Evolutionary conservation across 1,284 basidiomycete species (phyloP), one percentile per base, ranked within the genome.

Genomic region (Xerocomus amazonicus): DNA sequence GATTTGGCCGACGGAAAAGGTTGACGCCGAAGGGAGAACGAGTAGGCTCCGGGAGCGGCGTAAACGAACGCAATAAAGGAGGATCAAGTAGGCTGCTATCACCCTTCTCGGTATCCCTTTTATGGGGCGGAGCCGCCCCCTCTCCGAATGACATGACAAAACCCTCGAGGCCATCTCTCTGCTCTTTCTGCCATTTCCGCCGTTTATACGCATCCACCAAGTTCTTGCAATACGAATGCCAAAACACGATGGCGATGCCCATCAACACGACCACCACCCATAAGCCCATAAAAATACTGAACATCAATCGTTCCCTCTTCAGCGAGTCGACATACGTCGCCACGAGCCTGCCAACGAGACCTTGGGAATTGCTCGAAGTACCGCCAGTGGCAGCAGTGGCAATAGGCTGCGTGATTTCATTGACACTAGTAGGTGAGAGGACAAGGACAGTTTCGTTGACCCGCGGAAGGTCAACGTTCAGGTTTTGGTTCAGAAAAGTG

Each of bases 401-500:
- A 56, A 95, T 88, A 8, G 92, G 91, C 45, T 74, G 71, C 2
- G 84, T 78, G n/a, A 87, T 83, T 60, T 92, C 88, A 58, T 90
- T 74, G 47, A 92, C 81, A 4, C 81, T 73, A 1, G 70, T 66
- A 8, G 81, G 80, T 0, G 87, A 89, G 41, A 97, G 77, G 37
- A 92, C 74, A 48, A 98, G 82, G 34, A 87, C 78, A 50, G 79
- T 78, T 43, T 84, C 71, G 49, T 89, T 84, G 35, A 97, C 78
- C 32, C 76, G 77, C 0, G 90, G 85, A 45, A 97, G 79, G 56
- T 89, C 73, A 56, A 97, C 77, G 41, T 83, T 73, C 34, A 95
- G 84, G 66, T 96, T 93, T 56, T 93, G 75, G 59, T 95, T 87
- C 53, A 98, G 75, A 80, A 96, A 98, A 0, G 92, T 97, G 43